Conservation (phyloP, 2,329 filamentous ascomycete species). For the Aureobasidium sp. region DNA sequence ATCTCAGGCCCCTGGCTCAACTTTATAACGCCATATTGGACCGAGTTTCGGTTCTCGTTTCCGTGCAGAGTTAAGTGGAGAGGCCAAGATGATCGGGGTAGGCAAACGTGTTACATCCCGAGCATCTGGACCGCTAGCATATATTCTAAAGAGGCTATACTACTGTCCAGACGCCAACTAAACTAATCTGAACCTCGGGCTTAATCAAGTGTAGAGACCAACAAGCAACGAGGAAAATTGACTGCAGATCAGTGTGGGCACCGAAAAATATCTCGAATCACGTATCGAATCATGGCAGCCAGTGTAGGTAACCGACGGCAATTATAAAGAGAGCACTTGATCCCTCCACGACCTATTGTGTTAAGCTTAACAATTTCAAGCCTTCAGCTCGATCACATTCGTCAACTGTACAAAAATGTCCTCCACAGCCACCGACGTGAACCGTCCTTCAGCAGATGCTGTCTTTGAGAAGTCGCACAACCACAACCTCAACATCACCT, state of each 20-base stretch:
- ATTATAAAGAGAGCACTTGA: neutral
- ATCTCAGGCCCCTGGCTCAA: neutral
- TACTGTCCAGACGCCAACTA: neutral
- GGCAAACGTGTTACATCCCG: neutral
- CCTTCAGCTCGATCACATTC: neutral
- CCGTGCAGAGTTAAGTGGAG: neutral
- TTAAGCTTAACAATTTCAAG: neutral
- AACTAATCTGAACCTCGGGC: neutral
- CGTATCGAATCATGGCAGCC: neutral
- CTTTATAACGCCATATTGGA: slow-evolving; percentile 4
- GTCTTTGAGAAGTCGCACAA: slow-evolving; percentile 9
- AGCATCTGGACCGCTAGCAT: slow-evolving; percentile 4
- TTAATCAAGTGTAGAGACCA: neutral
- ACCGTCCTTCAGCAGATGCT: neutral
- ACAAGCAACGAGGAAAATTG: neutral
- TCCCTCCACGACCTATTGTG: neutral
- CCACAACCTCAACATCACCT: slow-evolving; percentile 2
- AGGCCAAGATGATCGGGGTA: neutral
- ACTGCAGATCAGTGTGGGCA: neutral
- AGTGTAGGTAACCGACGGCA: neutral
- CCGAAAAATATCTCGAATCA: neutral
- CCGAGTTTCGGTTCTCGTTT: neutral
- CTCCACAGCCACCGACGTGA: slow-evolving; percentile 1
- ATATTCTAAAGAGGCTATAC: neutral
- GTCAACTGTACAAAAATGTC: neutral